These are phyloP conservation scores for Heracleum sosnowskyi DNA, from an alignment of 129 eudicot genomes.

Conservation along the genomic window DNA sequence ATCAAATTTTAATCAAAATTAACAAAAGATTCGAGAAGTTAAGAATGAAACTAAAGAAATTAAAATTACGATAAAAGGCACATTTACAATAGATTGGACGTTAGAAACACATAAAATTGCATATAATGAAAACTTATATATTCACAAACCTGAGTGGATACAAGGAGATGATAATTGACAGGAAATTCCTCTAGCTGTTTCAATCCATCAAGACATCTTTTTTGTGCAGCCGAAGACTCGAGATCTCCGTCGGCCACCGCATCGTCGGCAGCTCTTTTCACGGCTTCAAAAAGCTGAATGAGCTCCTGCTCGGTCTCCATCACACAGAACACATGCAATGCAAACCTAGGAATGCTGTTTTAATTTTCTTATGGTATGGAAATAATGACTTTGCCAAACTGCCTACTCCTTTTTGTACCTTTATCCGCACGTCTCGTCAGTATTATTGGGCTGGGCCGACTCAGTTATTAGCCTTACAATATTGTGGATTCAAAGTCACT, in stretches of 20 bases:
- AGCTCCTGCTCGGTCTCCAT: constrained; percentile 86
- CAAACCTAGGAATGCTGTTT: not conserved
- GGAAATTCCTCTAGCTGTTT: constrained; percentile 63
- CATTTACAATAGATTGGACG: not conserved
- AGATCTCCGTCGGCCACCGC: constrained; percentile 23
- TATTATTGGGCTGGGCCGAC: not conserved
- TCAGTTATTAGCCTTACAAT: not conserved
- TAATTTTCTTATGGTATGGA: not conserved
- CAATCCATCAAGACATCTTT: constrained; percentile 70
- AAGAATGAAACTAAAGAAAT: too few species aligned
- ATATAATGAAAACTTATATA: not conserved
- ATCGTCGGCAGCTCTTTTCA: constrained; percentile 77
- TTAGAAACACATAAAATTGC: too few species aligned
- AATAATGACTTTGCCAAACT: not conserved
- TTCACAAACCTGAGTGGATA: constrained; percentile 60
- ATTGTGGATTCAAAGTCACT: not conserved
- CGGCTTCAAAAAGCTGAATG: constrained; percentile 59
- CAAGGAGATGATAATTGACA: constrained; percentile 73
- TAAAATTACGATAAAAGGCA: not conserved
- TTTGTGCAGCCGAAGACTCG: constrained; percentile 55
- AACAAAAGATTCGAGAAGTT: not conserved
- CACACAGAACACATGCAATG: constrained; percentile 1
- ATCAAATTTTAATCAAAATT: not conserved
- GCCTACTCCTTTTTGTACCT: not conserved
- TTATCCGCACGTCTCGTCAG: not conserved